Base-by-base conservation (phyloP, 257 asterid genomes). In the Ballota nigra region DNA sequence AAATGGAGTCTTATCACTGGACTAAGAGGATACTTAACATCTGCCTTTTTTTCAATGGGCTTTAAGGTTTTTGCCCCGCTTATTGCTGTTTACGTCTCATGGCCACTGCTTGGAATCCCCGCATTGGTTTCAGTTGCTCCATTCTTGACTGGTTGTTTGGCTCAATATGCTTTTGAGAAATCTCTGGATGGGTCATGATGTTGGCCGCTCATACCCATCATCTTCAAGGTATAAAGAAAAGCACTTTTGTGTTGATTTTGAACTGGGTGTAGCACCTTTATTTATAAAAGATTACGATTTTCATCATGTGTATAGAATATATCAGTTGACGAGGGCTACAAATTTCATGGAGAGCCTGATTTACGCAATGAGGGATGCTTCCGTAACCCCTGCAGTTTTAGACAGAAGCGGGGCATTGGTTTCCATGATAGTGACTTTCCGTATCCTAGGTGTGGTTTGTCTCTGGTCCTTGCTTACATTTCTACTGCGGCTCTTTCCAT, bases 1-100 rank as follows among this genome's bases (percentile, higher is more conserved):
- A 83, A 96, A 79, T 95, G 99, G 99, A 83, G 97, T 78, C 97
- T 92, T 29, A 92, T 92, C 71, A 92, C 98, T 7, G 99, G 99
- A 64, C 88, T 92, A 18, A 80, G 76, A 63, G 99, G 99, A 81
- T 95, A 92, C 68, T 22, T 89, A 23, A 43, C 83, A 9, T 88
- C 91, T 5, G 82, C 89, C 26, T 86, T 84, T 82, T 76, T 95
- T 23, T 71, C 81, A 0, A 87, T 77, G 96, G 98, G 96, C 20
- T 64, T 92, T 22, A 95, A 95, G 83, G 84, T 89, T 29, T 63
- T 84, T 45, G 92, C 89, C 34, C 98, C 99, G 4, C 65, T 92
- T 55, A 19, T 87, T 8, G 96, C 89, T 8, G 89, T 81, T 55
- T 92, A 72, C 63, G 92, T 86, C 73, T 83, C 92, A 64, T 95